phyloP scores from a whole-genome alignment of 306 rosid species.

The Lathyrus aphaca region DNA sequence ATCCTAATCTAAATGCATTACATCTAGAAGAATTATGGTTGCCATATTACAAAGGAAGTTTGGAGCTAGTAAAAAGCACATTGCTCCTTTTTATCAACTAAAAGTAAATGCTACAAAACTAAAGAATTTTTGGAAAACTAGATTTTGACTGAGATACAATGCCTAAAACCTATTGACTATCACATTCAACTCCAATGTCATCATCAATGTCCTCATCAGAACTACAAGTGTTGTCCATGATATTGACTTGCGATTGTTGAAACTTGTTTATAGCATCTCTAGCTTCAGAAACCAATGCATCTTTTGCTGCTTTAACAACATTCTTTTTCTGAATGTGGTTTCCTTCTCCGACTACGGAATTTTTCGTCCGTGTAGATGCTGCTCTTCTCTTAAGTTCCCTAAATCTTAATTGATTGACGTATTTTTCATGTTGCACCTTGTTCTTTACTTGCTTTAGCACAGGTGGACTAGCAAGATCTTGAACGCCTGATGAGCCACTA shows the following conservation, averaged over 20 bases:
- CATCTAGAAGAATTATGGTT: constrained; percentile 7
- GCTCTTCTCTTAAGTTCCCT: constrained; percentile 73
- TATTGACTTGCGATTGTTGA: constrained; percentile 47
- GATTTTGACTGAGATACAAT: constrained; percentile 7
- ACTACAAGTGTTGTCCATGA: constrained; percentile 35
- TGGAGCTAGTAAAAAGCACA: constrained; percentile 1
- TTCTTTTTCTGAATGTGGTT: constrained; percentile 39
- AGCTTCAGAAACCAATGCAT: constrained; percentile 73
- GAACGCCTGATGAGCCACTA: constrained; percentile 38
- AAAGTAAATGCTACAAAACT: not conserved
- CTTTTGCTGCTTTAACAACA: constrained; percentile 67
- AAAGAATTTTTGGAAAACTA: not conserved
- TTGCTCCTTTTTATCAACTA: constrained; percentile 29
- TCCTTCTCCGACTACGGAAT: constrained; percentile 40
- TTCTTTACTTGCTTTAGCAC: constrained; percentile 79
- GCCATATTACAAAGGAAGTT: constrained; percentile 8
- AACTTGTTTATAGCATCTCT: constrained; percentile 70
- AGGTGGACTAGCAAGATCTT: constrained; percentile 67
- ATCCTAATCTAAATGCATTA: constrained; percentile 23
- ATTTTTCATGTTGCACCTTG: constrained; percentile 74
- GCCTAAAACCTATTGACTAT: constrained; percentile 41
- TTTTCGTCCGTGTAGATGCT: constrained; percentile 34
- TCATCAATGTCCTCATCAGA: constrained; percentile 47
- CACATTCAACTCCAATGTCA: constrained; percentile 43
- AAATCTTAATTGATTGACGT: constrained; percentile 70